Conservation (phyloP, 2,329 filamentous ascomycete species). For the Fusarium pseudonygamai region DNA sequence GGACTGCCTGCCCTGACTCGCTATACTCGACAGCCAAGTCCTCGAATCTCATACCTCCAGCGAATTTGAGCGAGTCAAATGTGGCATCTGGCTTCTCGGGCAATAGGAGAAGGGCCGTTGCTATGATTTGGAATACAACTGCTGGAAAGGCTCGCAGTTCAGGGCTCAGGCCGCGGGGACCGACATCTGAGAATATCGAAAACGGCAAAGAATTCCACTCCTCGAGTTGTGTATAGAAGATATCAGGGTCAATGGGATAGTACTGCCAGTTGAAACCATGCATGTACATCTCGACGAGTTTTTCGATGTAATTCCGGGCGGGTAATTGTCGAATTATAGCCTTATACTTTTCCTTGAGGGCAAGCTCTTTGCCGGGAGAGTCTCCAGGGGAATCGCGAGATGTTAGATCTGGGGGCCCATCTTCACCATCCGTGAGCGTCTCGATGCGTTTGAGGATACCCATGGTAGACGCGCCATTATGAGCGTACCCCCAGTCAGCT, state of each 20-base stretch:
- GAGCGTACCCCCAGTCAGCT: constrained; percentile 64
- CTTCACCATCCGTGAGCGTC: constrained; percentile 48
- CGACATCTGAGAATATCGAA: constrained; percentile 57
- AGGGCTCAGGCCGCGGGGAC: constrained; percentile 59
- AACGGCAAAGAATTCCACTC: constrained; percentile 67
- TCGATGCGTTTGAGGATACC: constrained; percentile 66
- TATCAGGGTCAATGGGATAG: constrained; percentile 61
- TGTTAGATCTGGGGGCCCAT: constrained; percentile 10
- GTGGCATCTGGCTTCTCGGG: constrained; percentile 57
- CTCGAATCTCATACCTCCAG: constrained; percentile 67
- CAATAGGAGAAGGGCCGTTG: constrained; percentile 63
- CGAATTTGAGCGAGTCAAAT: constrained; percentile 67
- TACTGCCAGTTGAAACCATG: constrained; percentile 69
- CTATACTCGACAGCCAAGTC: constrained; percentile 70
- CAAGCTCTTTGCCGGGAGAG: constrained; percentile 46
- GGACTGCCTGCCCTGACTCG: constrained; percentile 63
- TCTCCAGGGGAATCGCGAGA: neutral
- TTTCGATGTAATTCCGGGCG: constrained; percentile 62
- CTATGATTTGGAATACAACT: constrained; percentile 67
- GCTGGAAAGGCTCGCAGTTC: constrained; percentile 67
- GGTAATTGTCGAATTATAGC: constrained; percentile 66
- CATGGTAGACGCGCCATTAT: constrained; percentile 61
- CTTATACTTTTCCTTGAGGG: constrained; percentile 66
- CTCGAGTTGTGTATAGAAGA: constrained; percentile 61
- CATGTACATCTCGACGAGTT: constrained; percentile 65